phyloP scores from a whole-genome alignment of 495 filamentous ascomycete species.

The Penicillium goetzii region DNA sequence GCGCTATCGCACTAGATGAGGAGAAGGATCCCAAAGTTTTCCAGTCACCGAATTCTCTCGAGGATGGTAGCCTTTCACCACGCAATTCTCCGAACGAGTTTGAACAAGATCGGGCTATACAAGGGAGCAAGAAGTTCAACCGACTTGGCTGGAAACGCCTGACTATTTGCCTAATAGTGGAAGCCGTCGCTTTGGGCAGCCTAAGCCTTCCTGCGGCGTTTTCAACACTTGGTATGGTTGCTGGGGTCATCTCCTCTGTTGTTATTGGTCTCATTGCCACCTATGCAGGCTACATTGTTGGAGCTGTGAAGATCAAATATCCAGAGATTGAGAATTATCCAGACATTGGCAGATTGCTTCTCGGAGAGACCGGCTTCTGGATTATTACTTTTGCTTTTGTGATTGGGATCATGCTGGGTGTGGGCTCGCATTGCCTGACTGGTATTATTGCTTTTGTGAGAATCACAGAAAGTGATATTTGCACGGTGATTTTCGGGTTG shows the following conservation, averaged over 20 bases:
- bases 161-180: slow-evolving; percentile 57
- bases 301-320: slow-evolving; percentile 68
- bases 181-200: slow-evolving; percentile 64
- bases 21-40: neutral
- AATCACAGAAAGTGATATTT: slow-evolving; percentile 59
- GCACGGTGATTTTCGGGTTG: slow-evolving; percentile 64
- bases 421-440: slow-evolving; percentile 70
- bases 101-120: slow-evolving; percentile 4
- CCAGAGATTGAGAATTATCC: slow-evolving; percentile 66
- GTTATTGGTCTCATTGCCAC: slow-evolving; percentile 65
- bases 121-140: slow-evolving; percentile 29
- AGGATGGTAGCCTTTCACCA: neutral
- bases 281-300: slow-evolving; percentile 71
- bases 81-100: neutral
- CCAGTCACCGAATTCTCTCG: neutral
- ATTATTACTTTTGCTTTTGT: slow-evolving; percentile 60
- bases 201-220: slow-evolving; percentile 62
- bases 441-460: slow-evolving; percentile 69
- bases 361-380: slow-evolving; percentile 61
- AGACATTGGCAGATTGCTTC: slow-evolving; percentile 64
- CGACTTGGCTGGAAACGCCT: slow-evolving; percentile 44
- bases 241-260: slow-evolving; percentile 53
- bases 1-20: neutral
- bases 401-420: slow-evolving; percentile 65
- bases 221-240: slow-evolving; percentile 63